A percentile compares a stretch with the other conserved stretches of the same genome.
These are phyloP conservation scores for Mycena chlorophos DNA, from an alignment of 768 basidiomycete species.

Conservation along the genomic window DNA sequence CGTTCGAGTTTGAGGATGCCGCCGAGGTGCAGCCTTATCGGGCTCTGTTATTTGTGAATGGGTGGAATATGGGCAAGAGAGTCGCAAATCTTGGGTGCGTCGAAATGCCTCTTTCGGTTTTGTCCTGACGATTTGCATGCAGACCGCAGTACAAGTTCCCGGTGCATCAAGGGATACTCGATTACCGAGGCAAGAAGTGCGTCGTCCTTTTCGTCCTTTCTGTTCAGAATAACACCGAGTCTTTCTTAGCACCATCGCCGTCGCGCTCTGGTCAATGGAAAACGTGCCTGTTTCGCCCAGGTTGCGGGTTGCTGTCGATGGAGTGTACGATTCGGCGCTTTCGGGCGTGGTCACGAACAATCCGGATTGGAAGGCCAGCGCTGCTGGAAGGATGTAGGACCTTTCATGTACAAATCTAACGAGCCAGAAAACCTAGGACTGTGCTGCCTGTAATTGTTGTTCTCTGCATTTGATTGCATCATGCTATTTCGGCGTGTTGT, in stretches of 20 bases:
- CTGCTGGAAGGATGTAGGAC: no score
- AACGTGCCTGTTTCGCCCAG: constrained; percentile 48
- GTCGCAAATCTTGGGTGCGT: constrained; percentile 69
- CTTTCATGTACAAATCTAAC: no score
- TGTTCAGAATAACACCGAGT: not conserved
- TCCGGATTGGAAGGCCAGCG: constrained; percentile 63
- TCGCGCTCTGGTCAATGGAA: constrained; percentile 72
- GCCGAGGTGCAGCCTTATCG: constrained; percentile 64
- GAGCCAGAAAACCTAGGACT: no score
- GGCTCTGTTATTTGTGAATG: constrained; percentile 76
- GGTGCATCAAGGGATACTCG: constrained; percentile 77
- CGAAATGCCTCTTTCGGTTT: constrained; percentile 1
- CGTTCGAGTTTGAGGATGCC: constrained; percentile 71
- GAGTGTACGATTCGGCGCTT: constrained; percentile 66
- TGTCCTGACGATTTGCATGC: not conserved
- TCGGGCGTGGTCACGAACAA: constrained; percentile 56
- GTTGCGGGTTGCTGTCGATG: constrained; percentile 56
- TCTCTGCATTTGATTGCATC: not conserved
- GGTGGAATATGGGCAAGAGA: constrained; percentile 87
- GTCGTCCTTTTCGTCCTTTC: constrained; percentile 22
- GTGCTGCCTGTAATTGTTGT: no score
- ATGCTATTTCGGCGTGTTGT: no score
- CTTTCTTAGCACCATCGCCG: constrained; percentile 49
- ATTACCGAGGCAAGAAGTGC: constrained; percentile 73
- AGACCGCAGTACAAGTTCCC: constrained; percentile 83